phyloP scores from a whole-genome alignment of 441 rosid genomes.

The Daphne laureola region DNA sequence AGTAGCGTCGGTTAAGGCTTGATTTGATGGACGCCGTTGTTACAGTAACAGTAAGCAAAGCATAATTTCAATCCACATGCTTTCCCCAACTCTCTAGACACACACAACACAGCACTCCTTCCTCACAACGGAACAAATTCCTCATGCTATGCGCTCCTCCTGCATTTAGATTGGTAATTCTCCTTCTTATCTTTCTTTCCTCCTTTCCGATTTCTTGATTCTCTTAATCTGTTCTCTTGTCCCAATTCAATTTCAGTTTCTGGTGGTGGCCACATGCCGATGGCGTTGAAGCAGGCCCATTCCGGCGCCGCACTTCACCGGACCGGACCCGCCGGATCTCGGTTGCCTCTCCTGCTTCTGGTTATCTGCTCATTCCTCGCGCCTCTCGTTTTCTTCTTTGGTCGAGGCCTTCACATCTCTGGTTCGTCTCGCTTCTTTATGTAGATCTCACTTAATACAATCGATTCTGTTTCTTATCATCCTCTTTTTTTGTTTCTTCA shows the following conservation, averaged over 20 bases:
- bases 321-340: conserved; percentile 45
- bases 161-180: conserved; percentile 16
- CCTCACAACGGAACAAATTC: conserved; percentile 1
- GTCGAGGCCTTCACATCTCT: conserved; percentile 48
- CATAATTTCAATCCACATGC: too few relatives aligned
- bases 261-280: conserved; percentile 53
- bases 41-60: too few relatives aligned
- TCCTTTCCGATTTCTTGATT: neutral
- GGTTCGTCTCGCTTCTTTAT: conserved; percentile 30
- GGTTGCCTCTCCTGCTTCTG: conserved; percentile 38
- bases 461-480: too few relatives aligned
- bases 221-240: neutral
- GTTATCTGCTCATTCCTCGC: conserved; percentile 50
- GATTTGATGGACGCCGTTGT: too few relatives aligned
- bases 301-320: conserved; percentile 31
- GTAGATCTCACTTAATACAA: conserved; percentile 9
- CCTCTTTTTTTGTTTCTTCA: neutral
- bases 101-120: too few relatives aligned
- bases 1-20: neutral
- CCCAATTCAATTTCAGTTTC: conserved; percentile 22
- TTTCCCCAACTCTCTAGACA: too few relatives aligned
- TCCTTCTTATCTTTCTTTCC: neutral
- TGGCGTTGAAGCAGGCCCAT: conserved; percentile 75
- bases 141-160: conserved; percentile 2
- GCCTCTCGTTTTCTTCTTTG: conserved; percentile 62